Base-by-base conservation (phyloP, 495 filamentous ascomycete genomes). In the Astrothelium subdiscretum region DNA sequence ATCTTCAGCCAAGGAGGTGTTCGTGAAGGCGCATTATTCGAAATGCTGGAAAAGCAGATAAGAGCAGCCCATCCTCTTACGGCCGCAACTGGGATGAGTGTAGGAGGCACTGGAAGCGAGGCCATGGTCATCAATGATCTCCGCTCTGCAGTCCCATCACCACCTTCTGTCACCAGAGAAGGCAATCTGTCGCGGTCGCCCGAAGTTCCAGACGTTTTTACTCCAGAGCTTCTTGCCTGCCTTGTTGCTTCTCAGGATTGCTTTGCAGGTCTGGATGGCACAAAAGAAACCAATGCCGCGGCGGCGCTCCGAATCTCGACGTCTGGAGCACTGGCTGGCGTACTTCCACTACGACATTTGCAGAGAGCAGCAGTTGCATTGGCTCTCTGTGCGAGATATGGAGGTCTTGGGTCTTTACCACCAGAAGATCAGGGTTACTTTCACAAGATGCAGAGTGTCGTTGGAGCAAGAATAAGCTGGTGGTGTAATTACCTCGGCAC, bases 1-100 rank as follows among this genome's bases (percentile, higher is more conserved):
- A 82, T 83, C 15, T 97, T 96, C 74, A 92, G 89, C 68, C 85
- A 90, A 66, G 92, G 84, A 2, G 92, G 92, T 11, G 90, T 95
- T 52, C 81, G 91, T 29, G 92, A 96, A 72, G 92, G 92, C 0
- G 81, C 85, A 1, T 72, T 95, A 29, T 91, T 87, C 73, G 79
- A 85, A 71, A 84, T 79, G 60, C 78, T 95, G 18, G 78, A 83
- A 0, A 62, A 72, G 6, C 67, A 74, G 2, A 71, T 88, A 18
- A 82, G 87, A 58, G 79, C 83, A 38, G 78, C 81, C 68, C 77
- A 86, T 70, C 89, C 92, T 1, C 69, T 95, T 15, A 68, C 81
- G 44, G 78, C 82, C 5, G 85, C 82, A 12, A 88, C 82, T 2
- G 59, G 38, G 12, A 44, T 62, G 11, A 12, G n/a, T 22, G n/a